phyloP scores from a whole-genome alignment of 805 yeast species.

The Millerozyma acaciae region DNA sequence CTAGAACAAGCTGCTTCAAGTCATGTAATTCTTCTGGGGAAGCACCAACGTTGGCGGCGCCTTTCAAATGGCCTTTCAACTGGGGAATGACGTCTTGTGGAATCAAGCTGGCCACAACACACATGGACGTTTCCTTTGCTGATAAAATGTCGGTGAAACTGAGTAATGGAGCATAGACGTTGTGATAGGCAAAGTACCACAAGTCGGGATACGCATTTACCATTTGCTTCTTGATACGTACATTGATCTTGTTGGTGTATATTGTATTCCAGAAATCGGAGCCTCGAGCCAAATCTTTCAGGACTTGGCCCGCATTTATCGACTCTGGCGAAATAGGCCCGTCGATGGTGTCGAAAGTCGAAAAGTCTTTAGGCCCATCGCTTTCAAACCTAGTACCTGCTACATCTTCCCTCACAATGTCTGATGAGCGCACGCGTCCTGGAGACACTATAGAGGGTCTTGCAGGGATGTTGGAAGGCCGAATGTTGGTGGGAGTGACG shows the following conservation, averaged over 20 bases:
- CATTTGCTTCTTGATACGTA: constrained; percentile 65
- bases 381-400: constrained; percentile 34
- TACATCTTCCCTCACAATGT: constrained; percentile 36
- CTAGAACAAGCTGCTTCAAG: constrained; percentile 58
- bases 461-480: constrained; percentile 21
- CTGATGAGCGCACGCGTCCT: constrained; percentile 34
- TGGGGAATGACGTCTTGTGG: constrained; percentile 96
- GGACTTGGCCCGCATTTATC: constrained; percentile 23
- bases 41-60: constrained; percentile 79
- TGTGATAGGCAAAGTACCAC: constrained; percentile 65
- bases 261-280: constrained; percentile 65
- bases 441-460: constrained; percentile 28
- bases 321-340: constrained; percentile 36
- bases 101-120: constrained; percentile 72
- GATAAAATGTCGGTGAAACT: constrained; percentile 61
- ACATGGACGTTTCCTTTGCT: constrained; percentile 69
- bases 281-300: constrained; percentile 46
- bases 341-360: constrained; percentile 34
- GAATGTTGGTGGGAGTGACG: constrained; percentile 54
- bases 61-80: constrained; percentile 83
- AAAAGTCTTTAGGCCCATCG: constrained; percentile 10
- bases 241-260: constrained; percentile 66
- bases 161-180: constrained; percentile 75
- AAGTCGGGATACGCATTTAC: constrained; percentile 78
- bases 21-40: constrained; percentile 58